Percentiles rank a stretch among this genome's conserved stretches.
phyloP scores from a whole-genome alignment of 305 asterid genomes.

The Lippia alba region DNA sequence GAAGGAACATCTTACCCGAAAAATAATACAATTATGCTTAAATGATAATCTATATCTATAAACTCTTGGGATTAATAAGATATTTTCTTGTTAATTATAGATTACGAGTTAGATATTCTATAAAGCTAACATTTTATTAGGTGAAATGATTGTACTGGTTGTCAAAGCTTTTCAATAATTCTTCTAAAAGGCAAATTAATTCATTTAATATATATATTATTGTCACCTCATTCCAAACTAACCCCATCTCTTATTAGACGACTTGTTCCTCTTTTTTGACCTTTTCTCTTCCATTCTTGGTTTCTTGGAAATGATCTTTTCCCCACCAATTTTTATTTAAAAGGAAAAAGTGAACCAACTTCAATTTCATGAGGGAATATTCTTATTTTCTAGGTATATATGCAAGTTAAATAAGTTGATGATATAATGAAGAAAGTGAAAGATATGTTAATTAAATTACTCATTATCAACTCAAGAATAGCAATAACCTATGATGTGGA shows the following conservation, averaged over 20 bases:
- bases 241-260: constrained; percentile 3
- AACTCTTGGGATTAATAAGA: background rate
- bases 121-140: background rate
- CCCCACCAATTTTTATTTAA: background rate
- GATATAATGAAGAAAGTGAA: background rate
- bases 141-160: constrained; percentile 26
- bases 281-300: background rate
- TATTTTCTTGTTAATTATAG: background rate
- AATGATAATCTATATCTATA: constrained; percentile 1
- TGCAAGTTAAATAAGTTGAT: too few relatives aligned
- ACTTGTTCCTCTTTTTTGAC: constrained; percentile 16
- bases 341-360: too few relatives aligned
- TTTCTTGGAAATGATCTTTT: background rate
- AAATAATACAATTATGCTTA: background rate
- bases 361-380: too few relatives aligned
- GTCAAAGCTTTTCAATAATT: constrained; percentile 33
- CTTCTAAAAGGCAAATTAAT: constrained; percentile 4
- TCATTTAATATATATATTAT: background rate
- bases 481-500: too few relatives aligned
- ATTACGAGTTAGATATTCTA: constrained; percentile 11
- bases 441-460: constrained; percentile 8
- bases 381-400: too few relatives aligned
- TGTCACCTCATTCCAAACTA: constrained; percentile 14
- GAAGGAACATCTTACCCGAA: constrained; percentile 34
- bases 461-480: too few relatives aligned